Evolutionary conservation across 257 asterid genomes (phyloP).

Genomic region (Cruciata laevipes): DNA sequence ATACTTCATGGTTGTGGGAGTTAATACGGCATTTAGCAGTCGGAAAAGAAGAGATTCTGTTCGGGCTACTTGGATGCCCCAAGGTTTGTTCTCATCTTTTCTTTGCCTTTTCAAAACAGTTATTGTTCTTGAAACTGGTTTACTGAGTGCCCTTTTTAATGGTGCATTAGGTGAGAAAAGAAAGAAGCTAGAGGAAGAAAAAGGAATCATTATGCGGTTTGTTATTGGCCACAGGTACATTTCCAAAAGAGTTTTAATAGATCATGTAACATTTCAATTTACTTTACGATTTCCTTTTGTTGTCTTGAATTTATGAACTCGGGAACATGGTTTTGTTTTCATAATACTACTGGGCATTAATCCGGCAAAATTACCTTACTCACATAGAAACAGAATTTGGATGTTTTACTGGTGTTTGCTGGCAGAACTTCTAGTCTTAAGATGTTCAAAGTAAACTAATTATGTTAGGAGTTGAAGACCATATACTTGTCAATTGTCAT

Average conservation of each 20-base stretch:
- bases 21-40: slow-evolving; percentile 93
- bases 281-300: not conserved
- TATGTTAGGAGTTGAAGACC: not conserved
- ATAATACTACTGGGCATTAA: not conserved
- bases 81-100: slow-evolving; percentile 38
- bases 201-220: slow-evolving; percentile 73
- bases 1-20: slow-evolving; percentile 70
- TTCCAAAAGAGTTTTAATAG: not conserved
- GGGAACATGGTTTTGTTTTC: not conserved
- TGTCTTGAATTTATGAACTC: not conserved
- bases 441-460: not conserved
- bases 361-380: not conserved
- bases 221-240: slow-evolving; percentile 80
- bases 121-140: slow-evolving; percentile 2
- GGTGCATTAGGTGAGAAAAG: slow-evolving; percentile 53
- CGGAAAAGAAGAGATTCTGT: slow-evolving; percentile 81
- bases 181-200: slow-evolving; percentile 58
- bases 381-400: not conserved
- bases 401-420: not conserved
- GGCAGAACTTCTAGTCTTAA: not conserved
- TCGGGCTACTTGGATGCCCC: slow-evolving; percentile 96
- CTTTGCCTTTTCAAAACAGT: not conserved
- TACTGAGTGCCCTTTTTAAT: slow-evolving; percentile 11
- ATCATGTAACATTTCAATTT: not conserved
- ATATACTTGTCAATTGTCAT: not conserved